Conservation (phyloP, 495 filamentous ascomycete species). For the Talaromyces thailandensis region DNA sequence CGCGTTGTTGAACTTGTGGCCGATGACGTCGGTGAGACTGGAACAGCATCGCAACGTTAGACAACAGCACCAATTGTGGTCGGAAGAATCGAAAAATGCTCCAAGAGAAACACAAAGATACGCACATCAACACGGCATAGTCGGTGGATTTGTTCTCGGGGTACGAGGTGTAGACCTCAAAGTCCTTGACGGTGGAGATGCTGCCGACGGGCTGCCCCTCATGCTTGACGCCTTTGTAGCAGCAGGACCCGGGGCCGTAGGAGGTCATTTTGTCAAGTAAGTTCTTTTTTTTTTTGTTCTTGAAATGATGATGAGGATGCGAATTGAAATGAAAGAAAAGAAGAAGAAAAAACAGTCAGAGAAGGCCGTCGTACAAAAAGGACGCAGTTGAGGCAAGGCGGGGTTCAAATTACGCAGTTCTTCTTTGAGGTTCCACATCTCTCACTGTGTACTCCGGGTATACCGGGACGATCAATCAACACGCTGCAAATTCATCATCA, state of each 20-base stretch:
- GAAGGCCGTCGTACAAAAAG: not conserved
- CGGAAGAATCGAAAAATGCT: not conserved
- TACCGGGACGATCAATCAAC: no score
- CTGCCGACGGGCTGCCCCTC: constrained; percentile 33
- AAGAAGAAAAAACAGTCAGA: not conserved
- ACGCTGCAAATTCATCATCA: no score
- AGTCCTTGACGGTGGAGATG: constrained; percentile 5
- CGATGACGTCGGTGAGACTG: constrained; percentile 4
- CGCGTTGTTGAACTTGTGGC: constrained; percentile 51
- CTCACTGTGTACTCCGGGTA: no score
- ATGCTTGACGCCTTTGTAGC: constrained; percentile 45
- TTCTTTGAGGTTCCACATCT: not conserved
- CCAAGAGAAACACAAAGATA: not conserved
- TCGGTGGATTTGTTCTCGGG: constrained; percentile 18
- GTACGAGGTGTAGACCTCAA: constrained; percentile 18
- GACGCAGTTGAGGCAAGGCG: not conserved
- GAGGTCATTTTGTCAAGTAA: constrained; percentile 41
- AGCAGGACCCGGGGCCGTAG: constrained; percentile 45
- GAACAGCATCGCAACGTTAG: not conserved
- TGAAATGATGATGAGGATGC: not conserved
- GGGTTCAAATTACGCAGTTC: not conserved
- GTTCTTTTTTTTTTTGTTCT: not conserved
- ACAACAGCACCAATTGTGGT: not conserved
- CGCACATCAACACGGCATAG: constrained; percentile 8
- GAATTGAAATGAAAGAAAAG: not conserved